Evolutionary conservation across 2,329 filamentous ascomycete genomes (phyloP), one percentile per base, ranked within the genome.

Genomic region (Cryoendolithus antarcticus): DNA sequence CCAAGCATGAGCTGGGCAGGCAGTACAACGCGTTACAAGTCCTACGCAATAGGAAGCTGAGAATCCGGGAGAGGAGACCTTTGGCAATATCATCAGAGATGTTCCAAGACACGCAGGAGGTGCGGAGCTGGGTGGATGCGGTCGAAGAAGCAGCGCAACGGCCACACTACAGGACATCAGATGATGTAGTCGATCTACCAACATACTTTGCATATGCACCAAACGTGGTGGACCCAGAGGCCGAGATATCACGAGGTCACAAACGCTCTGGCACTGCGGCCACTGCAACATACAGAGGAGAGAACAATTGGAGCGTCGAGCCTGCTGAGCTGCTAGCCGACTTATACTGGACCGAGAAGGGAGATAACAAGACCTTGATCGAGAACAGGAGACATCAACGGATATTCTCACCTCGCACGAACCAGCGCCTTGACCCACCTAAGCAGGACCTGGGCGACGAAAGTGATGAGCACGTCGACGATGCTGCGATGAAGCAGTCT

Each of bases 21-120:
- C 64, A 69, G 2, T 96, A 96, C 57, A 94, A 98, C 56, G 91
- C 89, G 4, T 63, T 98, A 15, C 91, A 96, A 59, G 86, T 86
- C 50, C 82, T 96, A 39, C 80, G 91, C 12, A 96, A 98, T 55
- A 75, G 89, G 35, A 89, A 88, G 56, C 74, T 91, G 8, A 74
- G 91, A 45, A 80, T 81, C 19, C 74, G 88, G 10, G 84, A 93
- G 61, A 75, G 84, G 31, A 78, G 74, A 47, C 63, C 72, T 0
- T 79, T 94, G 28, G 76, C 91, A 51, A 77, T 82, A 10, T 77
- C 85, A 45, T 69, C 71, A 1, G 79, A 83, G 48, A 84, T 83
- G 1, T 96, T 93, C 65, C 70, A 75, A 30, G 79, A 95, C 57
- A 66, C 84, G 1, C 67, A 74, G 3, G 74, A 68, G 34, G 84